phyloP scores from a whole-genome alignment of 2,329 filamentous ascomycete genomes.

The Aspergillus piperis region DNA sequence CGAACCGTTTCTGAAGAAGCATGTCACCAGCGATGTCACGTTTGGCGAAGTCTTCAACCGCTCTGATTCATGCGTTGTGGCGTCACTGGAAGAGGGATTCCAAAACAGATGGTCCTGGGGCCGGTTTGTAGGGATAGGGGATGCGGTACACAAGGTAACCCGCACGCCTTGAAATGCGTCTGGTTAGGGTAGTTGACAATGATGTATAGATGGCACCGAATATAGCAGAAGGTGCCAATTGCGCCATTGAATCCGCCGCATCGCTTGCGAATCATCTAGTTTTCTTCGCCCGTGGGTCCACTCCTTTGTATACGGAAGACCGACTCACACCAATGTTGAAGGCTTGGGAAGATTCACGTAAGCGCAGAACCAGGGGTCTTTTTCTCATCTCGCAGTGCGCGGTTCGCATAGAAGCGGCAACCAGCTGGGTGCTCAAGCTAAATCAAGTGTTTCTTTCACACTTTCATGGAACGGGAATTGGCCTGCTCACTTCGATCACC shows the following conservation, averaged over 20 bases:
- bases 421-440: background rate
- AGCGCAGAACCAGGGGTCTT: background rate
- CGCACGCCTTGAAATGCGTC: background rate
- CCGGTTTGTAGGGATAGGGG: slow-evolving; percentile 4
- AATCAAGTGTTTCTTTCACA: background rate
- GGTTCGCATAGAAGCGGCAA: background rate
- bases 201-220: slow-evolving; percentile 32
- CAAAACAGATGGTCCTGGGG: slow-evolving; percentile 1
- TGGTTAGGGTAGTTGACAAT: background rate
- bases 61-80: background rate
- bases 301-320: background rate
- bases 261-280: slow-evolving; percentile 30
- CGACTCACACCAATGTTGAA: background rate
- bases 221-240: slow-evolving; percentile 42
- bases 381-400: background rate
- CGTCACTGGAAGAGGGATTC: background rate
- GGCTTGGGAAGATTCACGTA: slow-evolving; percentile 1
- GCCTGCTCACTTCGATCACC: background rate
- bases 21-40: background rate
- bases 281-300: background rate
- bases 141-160: slow-evolving; percentile 5
- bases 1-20: background rate
- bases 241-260: slow-evolving; percentile 42
- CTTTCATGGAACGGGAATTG: background rate
- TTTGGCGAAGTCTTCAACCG: background rate